A percentile compares a stretch with the other conserved stretches of the same genome.
These are phyloP conservation scores for Vanrija sp. DNA, from an alignment of 1,284 basidiomycete species.

Conservation along the genomic window DNA sequence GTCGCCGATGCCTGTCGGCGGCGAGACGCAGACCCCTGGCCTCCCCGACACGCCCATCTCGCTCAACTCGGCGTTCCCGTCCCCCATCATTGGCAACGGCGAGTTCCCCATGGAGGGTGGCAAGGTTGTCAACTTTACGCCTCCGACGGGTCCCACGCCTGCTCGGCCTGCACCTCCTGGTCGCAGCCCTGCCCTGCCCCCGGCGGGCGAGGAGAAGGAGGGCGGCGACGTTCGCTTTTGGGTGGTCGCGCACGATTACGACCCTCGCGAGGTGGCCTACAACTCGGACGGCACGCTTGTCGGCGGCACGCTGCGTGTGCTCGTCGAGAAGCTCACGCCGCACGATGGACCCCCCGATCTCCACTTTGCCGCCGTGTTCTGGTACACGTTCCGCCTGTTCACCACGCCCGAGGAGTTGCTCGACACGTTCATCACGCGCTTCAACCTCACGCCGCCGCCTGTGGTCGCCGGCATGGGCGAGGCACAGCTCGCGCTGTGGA, in stretches of 20 bases:
- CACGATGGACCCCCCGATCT: conserved; percentile 79
- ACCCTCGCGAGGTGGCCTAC: conserved; percentile 77
- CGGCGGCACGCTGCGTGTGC: conserved; percentile 79
- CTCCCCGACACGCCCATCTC: background rate
- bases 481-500: conserved; percentile 70
- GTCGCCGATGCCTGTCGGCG: conserved; percentile 3
- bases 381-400: conserved; percentile 94
- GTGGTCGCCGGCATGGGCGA: conserved; percentile 27
- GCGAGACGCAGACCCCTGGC: background rate
- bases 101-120: conserved; percentile 6
- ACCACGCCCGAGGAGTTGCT: conserved; percentile 72
- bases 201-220: conserved; percentile 5
- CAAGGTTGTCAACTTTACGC: conserved; percentile 9
- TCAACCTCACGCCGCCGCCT: conserved; percentile 60
- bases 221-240: conserved; percentile 39
- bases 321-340: conserved; percentile 96
- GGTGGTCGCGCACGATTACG: conserved; percentile 47
- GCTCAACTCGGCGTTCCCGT: background rate
- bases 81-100: background rate
- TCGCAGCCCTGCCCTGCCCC: conserved; percentile 1
- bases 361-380: conserved; percentile 82
- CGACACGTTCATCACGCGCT: conserved; percentile 72
- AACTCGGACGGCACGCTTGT: conserved; percentile 85
- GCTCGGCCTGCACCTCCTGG: conserved; percentile 1
- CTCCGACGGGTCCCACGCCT: background rate